phyloP scores from a whole-genome alignment of 2,329 filamentous ascomycete genomes.

The Pseudogymnoascus sp. region DNA sequence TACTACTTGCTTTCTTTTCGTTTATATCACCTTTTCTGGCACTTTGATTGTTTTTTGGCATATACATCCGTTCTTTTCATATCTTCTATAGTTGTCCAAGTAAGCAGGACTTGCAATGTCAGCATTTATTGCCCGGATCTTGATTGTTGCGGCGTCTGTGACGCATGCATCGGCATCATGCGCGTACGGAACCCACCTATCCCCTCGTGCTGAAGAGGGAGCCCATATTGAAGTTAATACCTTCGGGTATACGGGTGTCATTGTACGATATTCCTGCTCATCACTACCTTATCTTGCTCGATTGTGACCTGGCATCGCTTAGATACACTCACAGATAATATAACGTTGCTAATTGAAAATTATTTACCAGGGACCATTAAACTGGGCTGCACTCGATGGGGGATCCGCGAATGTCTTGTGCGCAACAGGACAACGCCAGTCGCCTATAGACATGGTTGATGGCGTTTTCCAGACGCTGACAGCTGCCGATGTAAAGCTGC shows the following conservation, averaged over 20 bases:
- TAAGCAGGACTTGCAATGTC: conserved; percentile 6
- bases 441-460: conserved; percentile 7
- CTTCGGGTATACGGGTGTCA: conserved; percentile 33
- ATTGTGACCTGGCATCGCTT: neutral
- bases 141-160: conserved; percentile 21
- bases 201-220: conserved; percentile 28
- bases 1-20: neutral
- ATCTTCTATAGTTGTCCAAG: neutral
- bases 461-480: neutral
- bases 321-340: neutral
- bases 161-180: conserved; percentile 31
- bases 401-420: conserved; percentile 3
- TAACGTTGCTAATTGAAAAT: neutral
- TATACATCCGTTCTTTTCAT: neutral
- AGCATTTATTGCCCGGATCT: neutral
- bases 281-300: neutral
- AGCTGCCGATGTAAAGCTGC: neutral
- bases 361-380: neutral
- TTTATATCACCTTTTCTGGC: neutral
- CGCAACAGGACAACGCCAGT: neutral
- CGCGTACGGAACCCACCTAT: conserved; percentile 33
- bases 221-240: conserved; percentile 29
- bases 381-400: conserved; percentile 3
- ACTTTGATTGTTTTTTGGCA: neutral
- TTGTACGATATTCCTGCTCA: conserved; percentile 23